Evolutionary conservation across 2,329 filamentous ascomycete species (phyloP).

Genomic region (Aspergillus costaricaensis): DNA sequence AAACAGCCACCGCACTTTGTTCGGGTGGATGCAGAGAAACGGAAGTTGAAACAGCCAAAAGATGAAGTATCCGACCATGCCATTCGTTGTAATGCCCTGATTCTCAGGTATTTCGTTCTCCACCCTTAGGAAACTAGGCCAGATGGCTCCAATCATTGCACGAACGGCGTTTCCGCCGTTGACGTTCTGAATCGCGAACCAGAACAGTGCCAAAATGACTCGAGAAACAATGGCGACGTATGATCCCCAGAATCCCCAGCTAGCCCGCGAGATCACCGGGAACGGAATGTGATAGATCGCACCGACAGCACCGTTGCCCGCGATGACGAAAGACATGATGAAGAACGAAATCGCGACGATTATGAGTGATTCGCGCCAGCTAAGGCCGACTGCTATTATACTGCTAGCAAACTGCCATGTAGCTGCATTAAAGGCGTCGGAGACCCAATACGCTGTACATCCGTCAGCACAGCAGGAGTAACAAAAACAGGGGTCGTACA

Average conservation of each 20-base stretch:
- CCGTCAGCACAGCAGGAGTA: neutral
- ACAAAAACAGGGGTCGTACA: slow-evolving; percentile 17
- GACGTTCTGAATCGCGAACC: slow-evolving; percentile 68
- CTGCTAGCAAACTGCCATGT: slow-evolving; percentile 58
- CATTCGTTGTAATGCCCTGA: slow-evolving; percentile 49
- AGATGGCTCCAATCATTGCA: slow-evolving; percentile 57
- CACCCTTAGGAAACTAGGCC: slow-evolving; percentile 44
- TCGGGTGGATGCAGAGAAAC: slow-evolving; percentile 47
- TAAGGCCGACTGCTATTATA: slow-evolving; percentile 55
- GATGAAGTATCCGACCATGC: slow-evolving; percentile 48
- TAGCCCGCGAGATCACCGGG: slow-evolving; percentile 57
- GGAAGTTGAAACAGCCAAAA: slow-evolving; percentile 51
- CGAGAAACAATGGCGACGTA: slow-evolving; percentile 58
- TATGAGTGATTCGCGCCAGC: slow-evolving; percentile 52
- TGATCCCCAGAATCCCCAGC: slow-evolving; percentile 60
- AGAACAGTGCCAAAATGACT: slow-evolving; percentile 58
- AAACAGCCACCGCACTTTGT: slow-evolving; percentile 43
- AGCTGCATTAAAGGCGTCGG: slow-evolving; percentile 55
- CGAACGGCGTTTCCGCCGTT: slow-evolving; percentile 60
- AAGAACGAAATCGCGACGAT: slow-evolving; percentile 56
- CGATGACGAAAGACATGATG: slow-evolving; percentile 61
- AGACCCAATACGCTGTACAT: slow-evolving; percentile 52
- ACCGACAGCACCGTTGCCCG: slow-evolving; percentile 59
- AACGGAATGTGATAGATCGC: slow-evolving; percentile 57
- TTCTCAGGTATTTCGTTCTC: slow-evolving; percentile 42